Conservation (phyloP, 2,329 filamentous ascomycete species). For the Colletotrichum echinochloae region DNA sequence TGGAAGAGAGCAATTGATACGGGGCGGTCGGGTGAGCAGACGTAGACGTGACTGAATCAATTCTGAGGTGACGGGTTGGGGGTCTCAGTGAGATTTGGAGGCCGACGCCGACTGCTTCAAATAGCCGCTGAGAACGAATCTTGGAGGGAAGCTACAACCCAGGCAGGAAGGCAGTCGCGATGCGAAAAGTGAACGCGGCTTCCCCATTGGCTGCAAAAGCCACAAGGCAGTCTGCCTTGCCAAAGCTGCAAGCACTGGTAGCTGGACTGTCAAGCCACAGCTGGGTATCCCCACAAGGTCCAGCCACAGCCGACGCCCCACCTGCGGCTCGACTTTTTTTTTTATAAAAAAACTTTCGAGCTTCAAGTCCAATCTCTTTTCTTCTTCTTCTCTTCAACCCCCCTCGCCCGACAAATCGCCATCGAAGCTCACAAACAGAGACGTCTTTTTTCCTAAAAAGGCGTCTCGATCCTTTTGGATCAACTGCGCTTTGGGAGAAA, state of each 20-base stretch:
- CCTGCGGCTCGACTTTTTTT: slow-evolving; percentile 23
- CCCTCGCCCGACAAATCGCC: slow-evolving; percentile 99
- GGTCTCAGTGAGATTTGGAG: neutral
- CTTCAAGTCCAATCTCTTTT: slow-evolving; percentile 42
- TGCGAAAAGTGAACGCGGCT: slow-evolving; percentile 34
- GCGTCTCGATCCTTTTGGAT: slow-evolving; percentile 51
- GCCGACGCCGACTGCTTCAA: slow-evolving; percentile 28
- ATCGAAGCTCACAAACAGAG: slow-evolving; percentile 98
- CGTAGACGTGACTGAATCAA: neutral
- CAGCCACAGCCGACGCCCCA: slow-evolving; percentile 31
- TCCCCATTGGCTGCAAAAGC: slow-evolving; percentile 33
- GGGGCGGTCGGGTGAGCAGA: neutral
- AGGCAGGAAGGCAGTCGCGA: slow-evolving; percentile 38
- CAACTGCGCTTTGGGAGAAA: slow-evolving; percentile 96
- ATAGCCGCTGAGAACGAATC: slow-evolving; percentile 13
- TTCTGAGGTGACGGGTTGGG: too few relatives aligned
- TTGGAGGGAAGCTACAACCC: slow-evolving; percentile 12
- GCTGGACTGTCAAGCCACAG: slow-evolving; percentile 21
- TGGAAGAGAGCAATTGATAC: neutral
- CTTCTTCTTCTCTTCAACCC: slow-evolving; percentile 66
- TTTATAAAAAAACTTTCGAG: slow-evolving; percentile 35
- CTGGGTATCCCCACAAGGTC: neutral
- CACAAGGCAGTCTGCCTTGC: slow-evolving; percentile 35
- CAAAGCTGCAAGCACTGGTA: slow-evolving; percentile 10
- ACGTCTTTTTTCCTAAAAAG: slow-evolving; percentile 52